Evolutionary conservation across 306 rosid species (phyloP), one percentile per base, ranked within the genome.

Genomic region (Prunus davidiana): DNA sequence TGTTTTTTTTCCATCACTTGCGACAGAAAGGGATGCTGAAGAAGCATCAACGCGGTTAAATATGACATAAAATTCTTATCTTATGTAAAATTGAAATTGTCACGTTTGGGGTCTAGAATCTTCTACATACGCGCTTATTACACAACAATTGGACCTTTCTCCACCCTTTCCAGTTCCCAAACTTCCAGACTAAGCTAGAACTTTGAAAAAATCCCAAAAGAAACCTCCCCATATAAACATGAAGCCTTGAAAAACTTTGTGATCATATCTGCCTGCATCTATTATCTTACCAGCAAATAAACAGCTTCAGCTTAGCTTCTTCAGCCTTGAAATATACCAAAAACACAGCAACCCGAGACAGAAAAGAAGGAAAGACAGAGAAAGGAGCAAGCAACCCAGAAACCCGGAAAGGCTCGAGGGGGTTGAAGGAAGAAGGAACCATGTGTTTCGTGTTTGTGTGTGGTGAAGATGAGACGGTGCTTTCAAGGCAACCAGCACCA

Each of bases 391-490:
- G 16, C 47, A 8, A 28, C 20, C 32, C n/a, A 28, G 50, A 57
- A 7, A 20, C 5, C 16, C 2, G 7, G 34, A 64, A 30, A 32
- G 34, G 12, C 25, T 32, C 2, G n/a, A 55, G 38, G 20, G 46
- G 38, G 55, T 15, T 9, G 11, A 58, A 9, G 24, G 54, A 16
- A 72, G 30, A 28, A 46, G 52, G 45, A 52, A 46, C 61, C 87
- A 91, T 90, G 98, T 95, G 97, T 85, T 47, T 92, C n/a, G 96
- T 95, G 70, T 95, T 92, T 68, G 92, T 90, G 16, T 92, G 98
- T 47, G 96, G 91, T 38, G 71, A 92, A 65, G 86, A 90, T 6
- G 92, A 94, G 77, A 81, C 73, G 79, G 96, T 86, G 27, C 46
- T 92, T 32, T 80, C 90, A 3, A 88, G 97, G 83, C 92, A 95